These are phyloP conservation scores for Agaricus sinodeliciosus DNA, from an alignment of 768 basidiomycete species.

Conservation along the genomic window DNA sequence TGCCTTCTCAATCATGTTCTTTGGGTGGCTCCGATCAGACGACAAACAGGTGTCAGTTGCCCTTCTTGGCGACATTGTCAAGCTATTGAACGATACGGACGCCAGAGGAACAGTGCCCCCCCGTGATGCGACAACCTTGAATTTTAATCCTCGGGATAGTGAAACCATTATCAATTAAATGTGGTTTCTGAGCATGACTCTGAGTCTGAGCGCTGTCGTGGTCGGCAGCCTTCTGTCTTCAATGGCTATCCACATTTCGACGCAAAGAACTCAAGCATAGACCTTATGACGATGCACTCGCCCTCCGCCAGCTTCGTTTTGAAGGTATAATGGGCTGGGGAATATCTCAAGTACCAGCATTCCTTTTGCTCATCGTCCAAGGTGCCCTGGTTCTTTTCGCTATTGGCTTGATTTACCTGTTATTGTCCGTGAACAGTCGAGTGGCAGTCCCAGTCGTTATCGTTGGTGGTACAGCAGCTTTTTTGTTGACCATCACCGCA, in stretches of 20 bases:
- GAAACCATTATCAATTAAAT: conserved; percentile 3
- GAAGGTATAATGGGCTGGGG: conserved; percentile 7
- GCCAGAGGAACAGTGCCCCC: neutral
- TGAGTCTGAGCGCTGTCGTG: conserved; percentile 4
- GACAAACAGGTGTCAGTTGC: neutral
- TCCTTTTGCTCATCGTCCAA: conserved; percentile 3
- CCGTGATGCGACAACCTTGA: neutral
- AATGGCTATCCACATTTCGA: conserved; percentile 4
- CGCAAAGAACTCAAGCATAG: neutral
- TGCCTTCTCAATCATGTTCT: neutral
- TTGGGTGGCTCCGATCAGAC: neutral
- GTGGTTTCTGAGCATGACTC: conserved; percentile 9
- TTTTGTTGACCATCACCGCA: neutral
- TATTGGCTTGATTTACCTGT: conserved; percentile 2
- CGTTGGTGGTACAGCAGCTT: neutral
- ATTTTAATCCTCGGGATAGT: neutral
- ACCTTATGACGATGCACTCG: conserved; percentile 1
- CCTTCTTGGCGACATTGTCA: neutral
- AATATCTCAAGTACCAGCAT: neutral
- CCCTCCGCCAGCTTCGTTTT: conserved; percentile 6
- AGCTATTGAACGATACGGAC: neutral
- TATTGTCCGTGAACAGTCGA: neutral
- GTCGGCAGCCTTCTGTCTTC: conserved; percentile 5
- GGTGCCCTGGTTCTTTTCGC: conserved; percentile 4
- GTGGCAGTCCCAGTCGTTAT: conserved; percentile 5